Conservation (phyloP, 176 grass and related monocot genomes). For the Musa schizocarpa region DNA sequence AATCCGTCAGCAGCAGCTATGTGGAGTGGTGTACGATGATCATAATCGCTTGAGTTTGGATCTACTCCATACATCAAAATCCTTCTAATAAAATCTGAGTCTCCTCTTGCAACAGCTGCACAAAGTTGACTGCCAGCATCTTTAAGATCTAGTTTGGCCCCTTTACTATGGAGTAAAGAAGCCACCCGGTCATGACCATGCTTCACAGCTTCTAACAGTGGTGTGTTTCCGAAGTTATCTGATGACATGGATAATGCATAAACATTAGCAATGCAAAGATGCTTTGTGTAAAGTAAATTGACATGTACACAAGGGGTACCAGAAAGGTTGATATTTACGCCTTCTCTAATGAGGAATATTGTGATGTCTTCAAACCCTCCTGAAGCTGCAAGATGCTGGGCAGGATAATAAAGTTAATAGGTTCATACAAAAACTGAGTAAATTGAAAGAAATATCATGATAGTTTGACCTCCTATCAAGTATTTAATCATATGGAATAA, state of each 20-base stretch:
- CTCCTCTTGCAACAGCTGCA: constrained; percentile 49
- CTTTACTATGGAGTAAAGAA: constrained; percentile 42
- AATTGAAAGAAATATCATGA: not conserved
- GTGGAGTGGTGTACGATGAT: constrained; percentile 82
- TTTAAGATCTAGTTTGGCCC: constrained; percentile 51
- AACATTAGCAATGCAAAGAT: not conserved
- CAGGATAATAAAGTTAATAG: constrained; percentile 2
- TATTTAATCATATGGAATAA: no score
- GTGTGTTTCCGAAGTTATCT: constrained; percentile 95
- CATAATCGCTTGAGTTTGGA: constrained; percentile 72
- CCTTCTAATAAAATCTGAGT: constrained; percentile 68
- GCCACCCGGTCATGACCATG: constrained; percentile 66
- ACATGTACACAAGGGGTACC: constrained; percentile 30
- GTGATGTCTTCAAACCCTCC: constrained; percentile 75
- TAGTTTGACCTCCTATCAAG: not conserved
- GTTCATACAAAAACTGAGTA: not conserved
- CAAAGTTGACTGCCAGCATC: constrained; percentile 68
- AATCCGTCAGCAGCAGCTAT: constrained; percentile 72
- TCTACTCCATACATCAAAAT: constrained; percentile 55
- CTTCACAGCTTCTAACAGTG: constrained; percentile 71
- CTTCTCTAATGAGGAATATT: constrained; percentile 63
- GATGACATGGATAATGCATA: not conserved
- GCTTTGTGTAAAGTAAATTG: not conserved
- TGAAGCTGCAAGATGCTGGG: constrained; percentile 73
- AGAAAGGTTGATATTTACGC: constrained; percentile 52